A percentile compares a stretch with the other conserved stretches of the same genome.
phyloP scores from a whole-genome alignment of 1,139 yeast species.

The Pichia sp. region DNA sequence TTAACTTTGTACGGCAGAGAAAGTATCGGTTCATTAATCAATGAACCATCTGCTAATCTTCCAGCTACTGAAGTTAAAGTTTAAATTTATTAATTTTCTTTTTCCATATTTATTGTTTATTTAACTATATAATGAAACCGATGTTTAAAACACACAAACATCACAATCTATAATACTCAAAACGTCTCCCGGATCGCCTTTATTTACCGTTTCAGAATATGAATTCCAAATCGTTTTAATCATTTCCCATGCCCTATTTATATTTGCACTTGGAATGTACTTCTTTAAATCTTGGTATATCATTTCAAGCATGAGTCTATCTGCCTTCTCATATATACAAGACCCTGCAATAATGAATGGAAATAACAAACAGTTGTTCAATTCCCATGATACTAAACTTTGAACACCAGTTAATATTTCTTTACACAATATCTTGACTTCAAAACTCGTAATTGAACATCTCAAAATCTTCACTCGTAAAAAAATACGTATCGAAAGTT shows the following conservation, averaged over 20 bases:
- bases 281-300: constrained; percentile 17
- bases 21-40: constrained; percentile 19
- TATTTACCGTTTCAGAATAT: background rate
- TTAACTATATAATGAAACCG: no score
- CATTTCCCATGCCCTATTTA: constrained; percentile 20
- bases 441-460: constrained; percentile 20
- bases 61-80: background rate
- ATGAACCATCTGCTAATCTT: background rate
- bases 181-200: background rate
- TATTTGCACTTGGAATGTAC: constrained; percentile 14
- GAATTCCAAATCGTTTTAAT: constrained; percentile 23
- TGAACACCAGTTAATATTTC: constrained; percentile 19
- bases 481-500: constrained; percentile 20
- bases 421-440: constrained; percentile 22
- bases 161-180: background rate
- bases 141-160: constrained; percentile 2
- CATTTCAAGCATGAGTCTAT: constrained; percentile 18
- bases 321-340: constrained; percentile 23
- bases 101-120: background rate
- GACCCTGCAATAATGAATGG: constrained; percentile 26
- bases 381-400: constrained; percentile 15
- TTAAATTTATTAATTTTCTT: background rate
- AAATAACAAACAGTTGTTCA: constrained; percentile 20
- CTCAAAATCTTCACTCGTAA: constrained; percentile 21
- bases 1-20: constrained; percentile 21